Evolutionary conservation across 1,284 basidiomycete genomes (phyloP).

Genomic region (Puccinia polysora): DNA sequence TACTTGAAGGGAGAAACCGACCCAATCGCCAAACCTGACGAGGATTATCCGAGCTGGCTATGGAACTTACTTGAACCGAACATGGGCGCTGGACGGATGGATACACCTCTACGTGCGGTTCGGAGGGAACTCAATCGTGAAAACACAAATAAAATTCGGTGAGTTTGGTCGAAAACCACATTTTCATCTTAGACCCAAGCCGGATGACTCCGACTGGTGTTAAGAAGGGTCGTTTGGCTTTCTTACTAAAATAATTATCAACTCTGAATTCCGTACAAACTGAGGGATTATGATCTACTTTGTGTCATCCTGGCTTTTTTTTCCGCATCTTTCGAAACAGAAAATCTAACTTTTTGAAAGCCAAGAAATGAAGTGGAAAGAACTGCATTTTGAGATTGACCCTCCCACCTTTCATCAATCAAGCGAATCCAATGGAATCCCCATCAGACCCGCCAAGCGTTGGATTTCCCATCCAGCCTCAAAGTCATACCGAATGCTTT

Average conservation of each 20-base stretch:
- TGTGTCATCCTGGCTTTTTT: not conserved
- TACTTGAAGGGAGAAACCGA: conserved; percentile 52
- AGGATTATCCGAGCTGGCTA: conserved; percentile 52
- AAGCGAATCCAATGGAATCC: not conserved
- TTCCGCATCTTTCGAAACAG: not conserved
- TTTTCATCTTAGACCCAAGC: not conserved
- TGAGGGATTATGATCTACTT: too few species aligned
- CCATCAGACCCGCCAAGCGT: not conserved
- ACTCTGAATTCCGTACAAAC: too few species aligned
- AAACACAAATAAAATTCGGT: conserved; percentile 41
- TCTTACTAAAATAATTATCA: too few species aligned
- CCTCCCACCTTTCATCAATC: not conserved
- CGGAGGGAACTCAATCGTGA: conserved; percentile 29
- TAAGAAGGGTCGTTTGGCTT: too few species aligned
- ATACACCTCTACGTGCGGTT: conserved; percentile 22
- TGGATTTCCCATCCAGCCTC: too few species aligned
- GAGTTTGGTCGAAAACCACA: not conserved
- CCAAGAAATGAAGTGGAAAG: conserved; percentile 13
- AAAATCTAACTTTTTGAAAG: conserved; percentile 32
- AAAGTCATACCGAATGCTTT: too few species aligned
- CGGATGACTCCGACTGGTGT: too few species aligned
- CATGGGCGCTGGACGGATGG: conserved; percentile 31
- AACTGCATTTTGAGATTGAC: not conserved
- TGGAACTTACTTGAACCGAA: conserved; percentile 50
- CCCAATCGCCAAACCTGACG: conserved; percentile 51